Base-by-base conservation (phyloP, 441 rosid genomes). In the Erysimum cheiri region DNA sequence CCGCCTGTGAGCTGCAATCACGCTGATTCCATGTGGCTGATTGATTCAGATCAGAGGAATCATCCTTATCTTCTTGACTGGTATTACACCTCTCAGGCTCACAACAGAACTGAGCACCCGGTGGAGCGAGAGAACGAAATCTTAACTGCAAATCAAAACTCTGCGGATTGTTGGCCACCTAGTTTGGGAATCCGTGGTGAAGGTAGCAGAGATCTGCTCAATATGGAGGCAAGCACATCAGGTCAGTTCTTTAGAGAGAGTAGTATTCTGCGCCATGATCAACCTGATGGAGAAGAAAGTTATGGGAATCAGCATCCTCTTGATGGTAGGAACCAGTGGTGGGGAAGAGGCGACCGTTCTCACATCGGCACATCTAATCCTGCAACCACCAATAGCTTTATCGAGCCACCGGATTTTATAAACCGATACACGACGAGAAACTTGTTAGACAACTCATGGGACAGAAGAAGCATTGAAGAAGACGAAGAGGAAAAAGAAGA, bases 41-140 rank as follows among this genome's bases (percentile, higher is more conserved):
- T 88, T 61, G 97, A 88, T 61, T 80, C 82, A 44, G 90, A 91
- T 63, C 96, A 82, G 66, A 85, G 69, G 81, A 89, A 78, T 64
- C 93, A 89, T 53, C 96, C 89, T 2, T 90, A 90, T 77, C 86
- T 95, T 56, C 95, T 95, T 15, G 97, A 92, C 78, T 88, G 96
- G 91, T 95, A 87, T 72, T 96, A 92, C 61, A 84, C 84, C 17
- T 80, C 88, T 22, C 87, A 76, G 40, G 73, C 81, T 60, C 85
- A 77, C 63, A 41, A 80, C 60, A 59, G 80, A 46, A 63, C 79
- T 11, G 60, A 73, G 14, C 64, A 37, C 36, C 41, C 67, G 0
- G 17, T 65, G 60, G 83, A 77, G 15, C 54, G 73, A 78, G 85
- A 73, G 17, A 47, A 19, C 17, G 73, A 80, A 6, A 31, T 47